Evolutionary conservation across 2,329 filamentous ascomycete species (phyloP), one percentile per base, ranked within the genome.

Genomic region (Fusarium lateritium): DNA sequence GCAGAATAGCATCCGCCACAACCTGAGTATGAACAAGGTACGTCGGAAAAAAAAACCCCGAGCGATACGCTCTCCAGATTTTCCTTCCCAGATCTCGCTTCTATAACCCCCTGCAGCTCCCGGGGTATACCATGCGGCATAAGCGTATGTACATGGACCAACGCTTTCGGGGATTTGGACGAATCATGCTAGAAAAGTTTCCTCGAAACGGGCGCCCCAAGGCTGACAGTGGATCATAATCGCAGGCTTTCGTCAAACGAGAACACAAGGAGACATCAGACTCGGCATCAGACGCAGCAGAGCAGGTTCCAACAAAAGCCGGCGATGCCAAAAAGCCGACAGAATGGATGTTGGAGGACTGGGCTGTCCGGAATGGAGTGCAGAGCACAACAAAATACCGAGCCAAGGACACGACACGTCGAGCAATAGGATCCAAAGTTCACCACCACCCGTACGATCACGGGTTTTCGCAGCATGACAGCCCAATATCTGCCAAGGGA

Each of bases 1-100:
- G 95, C 92, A 95, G 80, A 98, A 98, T 79, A 97, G 93, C 77
- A 97, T 98, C 69, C 89, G 95, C 3, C 95, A 98, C 79, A 98
- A 98, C 73, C 83, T 98, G 9, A 97, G 94, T 47, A 98, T 98
- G 94, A 98, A 98, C 74, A 86, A 87, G 64, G 95, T 98, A 88
- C 81, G 81, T 76, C 34, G 19, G 14, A 53, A 42, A 38, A 28
- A 10, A 39, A 21, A 22, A 13, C 28, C 26, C 51, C 33, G 33
- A 45, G 49, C 49, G 28, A 59, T 62, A 46, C 45, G 60, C 38
- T 63, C 56, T 57, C 47, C 46, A 64, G 44, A 58, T 39, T 69
- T 49, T 55, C 46, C 51, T 42, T 58, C 54, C 66, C 56, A 62
- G 51, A 68, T 67, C 52, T 60, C 22, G 19, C 54, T 57, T 58